Evolutionary conservation across 768 basidiomycete species (phyloP), one percentile per base, ranked within the genome.

Genomic region (Tephrocybe sp.): DNA sequence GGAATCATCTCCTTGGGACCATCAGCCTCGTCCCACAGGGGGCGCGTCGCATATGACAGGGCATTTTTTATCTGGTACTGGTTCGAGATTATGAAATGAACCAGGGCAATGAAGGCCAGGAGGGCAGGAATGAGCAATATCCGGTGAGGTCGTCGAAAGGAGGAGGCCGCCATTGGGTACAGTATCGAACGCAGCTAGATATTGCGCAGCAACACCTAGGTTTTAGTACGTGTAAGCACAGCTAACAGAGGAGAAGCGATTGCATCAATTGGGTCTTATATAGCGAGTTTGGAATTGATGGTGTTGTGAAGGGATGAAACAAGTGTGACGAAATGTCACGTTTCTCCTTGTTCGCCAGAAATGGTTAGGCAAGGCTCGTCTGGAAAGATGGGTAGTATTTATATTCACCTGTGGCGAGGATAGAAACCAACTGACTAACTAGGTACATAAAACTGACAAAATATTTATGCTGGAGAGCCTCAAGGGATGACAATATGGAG

Each of bases 1-100:
- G 76, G 64, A 15, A 83, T 65, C n/a, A 79, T 53, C 10, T 72
- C 58, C 12, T 58, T 69, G 0, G 83, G 83, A 0, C 76, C 81
- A 20, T 73, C 70, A 23, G 73, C 74, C 6, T 61, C 63, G 59
- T 85, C 84, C 84, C 84, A 86, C 25, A 84, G 64, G 9, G 81
- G 81, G 18, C 81, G 69, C 2, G 81, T 81, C 4, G 79, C 77
- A 59, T 81, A 81, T 3, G 81, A 81, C 9, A 83, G 58, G 9
- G 72, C 62, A 59, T 82, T 81, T 56, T 66, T 72, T 55, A 81
- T 71, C 59, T 81, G 78, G 57, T 79, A 75, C 34, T 72, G 73
- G 62, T 75, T 73, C 47, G 73, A 70, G 6, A 66, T 50, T 18
- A 72, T 57, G 40, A 67, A 58, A 54, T 74, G 76, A 34, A 78